Base-by-base conservation (phyloP, 495 filamentous ascomycete species). In the Xylaria grammica region DNA sequence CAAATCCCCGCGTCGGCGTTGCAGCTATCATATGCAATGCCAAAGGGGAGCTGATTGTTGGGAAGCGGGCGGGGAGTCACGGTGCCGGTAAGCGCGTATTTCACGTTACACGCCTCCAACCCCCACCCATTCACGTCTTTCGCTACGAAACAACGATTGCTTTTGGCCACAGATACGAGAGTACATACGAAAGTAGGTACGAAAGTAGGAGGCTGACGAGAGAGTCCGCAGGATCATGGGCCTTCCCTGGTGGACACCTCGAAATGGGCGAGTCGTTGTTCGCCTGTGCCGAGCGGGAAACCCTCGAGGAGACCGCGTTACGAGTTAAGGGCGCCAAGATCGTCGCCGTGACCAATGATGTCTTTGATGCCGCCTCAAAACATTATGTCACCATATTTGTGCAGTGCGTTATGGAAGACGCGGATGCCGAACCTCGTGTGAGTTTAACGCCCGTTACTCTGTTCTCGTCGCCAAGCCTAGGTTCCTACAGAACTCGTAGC, bases 321-420 rank as follows among this genome's bases (percentile, higher is more conserved):
- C 57, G 72, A 0, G 79, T 90, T 10, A 67, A 46, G 1, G 78
- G 82, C 10, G 34, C 83, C 30, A 76, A 73, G 27, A 77, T 85
- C 34, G 32, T 89, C 27, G 84, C 83, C 3, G 74, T 85, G 17
- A 89, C 85, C 22, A 89, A 91, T 64, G 83, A 84, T 58, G 64
- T 86, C n/a, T 86, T 90, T 65, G 66, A 67, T 1, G 72, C 69
- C 0, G 77, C 77, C 38, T 71, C 71, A 0, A 87, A 85, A 72
- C 89, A 91, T 67, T 91, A 91, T 64, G 78, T 90, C 42, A 91
- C 89, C 1, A 68, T 90, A 17, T 91, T 88, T 63, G 80, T 90
- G 67, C 63, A 68, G 4, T 85, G 81, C 45, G 59, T 49, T 34
- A 68, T 80, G 49, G 67, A 73, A 5, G 80, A 84, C 19, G 77